phyloP scores from a whole-genome alignment of 2,329 filamentous ascomycete species.

The Dryadomyces quercivorus region DNA sequence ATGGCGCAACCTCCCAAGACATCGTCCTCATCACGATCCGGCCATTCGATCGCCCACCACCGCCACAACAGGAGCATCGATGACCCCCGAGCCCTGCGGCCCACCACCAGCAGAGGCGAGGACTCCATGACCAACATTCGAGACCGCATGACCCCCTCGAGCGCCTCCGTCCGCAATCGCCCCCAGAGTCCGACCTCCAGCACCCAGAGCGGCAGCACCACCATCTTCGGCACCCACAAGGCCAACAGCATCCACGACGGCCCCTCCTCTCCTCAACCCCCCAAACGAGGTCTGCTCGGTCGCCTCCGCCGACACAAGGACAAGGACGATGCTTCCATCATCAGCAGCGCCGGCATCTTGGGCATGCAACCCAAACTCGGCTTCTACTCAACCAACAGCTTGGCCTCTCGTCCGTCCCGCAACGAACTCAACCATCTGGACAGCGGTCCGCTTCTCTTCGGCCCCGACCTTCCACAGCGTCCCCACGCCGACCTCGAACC shows the following conservation, averaged over 20 bases:
- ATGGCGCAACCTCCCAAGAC: constrained; percentile 41
- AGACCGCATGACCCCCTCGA: constrained; percentile 28
- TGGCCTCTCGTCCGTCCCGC: constrained; percentile 37
- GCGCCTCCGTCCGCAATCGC: constrained; percentile 38
- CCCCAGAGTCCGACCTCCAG: constrained; percentile 77
- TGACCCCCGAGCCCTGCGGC: constrained; percentile 52
- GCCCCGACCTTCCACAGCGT: constrained; percentile 14
- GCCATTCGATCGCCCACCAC: constrained; percentile 39
- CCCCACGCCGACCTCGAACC: constrained; percentile 20
- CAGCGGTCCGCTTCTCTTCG: constrained; percentile 8
- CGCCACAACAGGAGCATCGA: constrained; percentile 61
- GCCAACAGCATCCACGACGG: constrained; percentile 35
- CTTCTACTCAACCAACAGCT: constrained; percentile 39
- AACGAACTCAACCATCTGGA: constrained; percentile 30
- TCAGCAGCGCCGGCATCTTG: not conserved
- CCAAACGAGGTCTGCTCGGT: constrained; percentile 36
- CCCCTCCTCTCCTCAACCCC: constrained; percentile 48
- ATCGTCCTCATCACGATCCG: constrained; percentile 49
- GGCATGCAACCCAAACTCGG: constrained; percentile 32
- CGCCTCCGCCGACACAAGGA: constrained; percentile 46
- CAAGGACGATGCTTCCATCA: constrained; percentile 25
- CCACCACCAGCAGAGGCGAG: constrained; percentile 58
- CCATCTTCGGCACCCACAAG: constrained; percentile 25
- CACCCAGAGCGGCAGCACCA: constrained; percentile 38
- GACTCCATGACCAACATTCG: constrained; percentile 49